Evolutionary conservation across 805 yeast species (phyloP), one percentile per base, ranked within the genome.

Genomic region (Candida cerambycidarum): DNA sequence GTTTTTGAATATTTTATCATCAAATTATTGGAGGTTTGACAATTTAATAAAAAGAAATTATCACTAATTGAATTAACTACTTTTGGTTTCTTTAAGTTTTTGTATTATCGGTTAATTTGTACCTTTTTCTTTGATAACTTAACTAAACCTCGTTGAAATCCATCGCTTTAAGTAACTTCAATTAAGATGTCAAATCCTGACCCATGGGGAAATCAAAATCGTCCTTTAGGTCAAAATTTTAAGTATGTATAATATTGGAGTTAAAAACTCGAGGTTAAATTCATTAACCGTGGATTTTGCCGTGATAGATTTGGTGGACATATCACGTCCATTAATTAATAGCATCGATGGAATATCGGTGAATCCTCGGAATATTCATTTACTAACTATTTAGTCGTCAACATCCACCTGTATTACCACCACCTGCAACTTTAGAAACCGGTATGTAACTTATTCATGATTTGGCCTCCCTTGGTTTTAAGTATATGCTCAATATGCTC

Each of bases 341-440:
- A 25, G 24, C 5, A 17, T 10, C 16, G 19, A 19, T 13, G 6
- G n/a, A 13, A 15, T 12, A 9, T 11, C 29, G 13, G 11, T 11
- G 12, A 25, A 25, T 12, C 23, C 14, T 11, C 12, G 29, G 13
- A 7, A 7, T 27, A 36, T 35, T 37, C n/a, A 11, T 25, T 9
- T 61, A 61, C 67, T 61, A 59, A 58, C 64, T 18, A 29, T n/a
- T 11, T 47, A 77, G 82, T 51, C 81, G 79, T 55, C 82, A 75
- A 58, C 77, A 67, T 38, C 79, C 81, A 5, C 82, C 82, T 9
- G 81, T 78, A 13, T 65, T 79, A 47, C 83, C 83, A 5, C 82
- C 83, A 10, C 83, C 83, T 13, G 77, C 78, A 13, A 62, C 73
- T 31, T 63, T 76, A 47, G 80, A 76, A 53, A 64, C 75, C 42